Base-by-base conservation (phyloP, 192 early-diverging fungal genomes). In the Phlyctochytrium planicorne region DNA sequence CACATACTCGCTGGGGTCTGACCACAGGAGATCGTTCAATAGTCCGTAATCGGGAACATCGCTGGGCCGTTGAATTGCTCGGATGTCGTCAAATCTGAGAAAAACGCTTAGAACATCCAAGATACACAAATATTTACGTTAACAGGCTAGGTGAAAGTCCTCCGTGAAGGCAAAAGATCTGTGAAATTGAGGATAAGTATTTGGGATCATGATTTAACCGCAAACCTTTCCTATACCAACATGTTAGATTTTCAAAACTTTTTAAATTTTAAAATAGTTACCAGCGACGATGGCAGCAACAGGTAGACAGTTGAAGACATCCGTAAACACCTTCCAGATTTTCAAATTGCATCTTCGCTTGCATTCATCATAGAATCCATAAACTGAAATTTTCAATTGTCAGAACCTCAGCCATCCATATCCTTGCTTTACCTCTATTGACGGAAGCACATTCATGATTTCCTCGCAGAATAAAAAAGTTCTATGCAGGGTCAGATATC, bases 341-440 rank as follows among this genome's bases (percentile, higher is more conserved):
- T 94, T 95, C 59, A 93, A 72, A 52, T 79, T 93, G 34, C 84
- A 87, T 52, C 95, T 78, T 31, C 93, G 89, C 69, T 95, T 95
- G 83, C 95, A 97, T 80, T 97, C 95, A 79, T 97, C 95, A 74
- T 94, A 97, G 78, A 97, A 97, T 2, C 95, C 95, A 65, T 97
- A 95, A 6, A 94, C 93, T 91, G 67, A 17, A 30, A 27, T 0
- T 30, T 34, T 30, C 27, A 34, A 16, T 20, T 3, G 60, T 37
- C 12, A 34, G 14, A 66, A 35, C 23, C 29, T 2, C 55, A 33
- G 3, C 14, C 0, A 57, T 23, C 2, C 25, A 33, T 32, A 34
- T 16, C n/a, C n/a, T n/a, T 20, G 34, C 30, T 56, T 63, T 75
- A 90, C 89, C 90, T 79, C 91, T 82, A 53, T 93, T 97, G 50